Evolutionary conservation across 2,329 filamentous ascomycete genomes (phyloP).

Genomic region (Aureobasidium sp.): DNA sequence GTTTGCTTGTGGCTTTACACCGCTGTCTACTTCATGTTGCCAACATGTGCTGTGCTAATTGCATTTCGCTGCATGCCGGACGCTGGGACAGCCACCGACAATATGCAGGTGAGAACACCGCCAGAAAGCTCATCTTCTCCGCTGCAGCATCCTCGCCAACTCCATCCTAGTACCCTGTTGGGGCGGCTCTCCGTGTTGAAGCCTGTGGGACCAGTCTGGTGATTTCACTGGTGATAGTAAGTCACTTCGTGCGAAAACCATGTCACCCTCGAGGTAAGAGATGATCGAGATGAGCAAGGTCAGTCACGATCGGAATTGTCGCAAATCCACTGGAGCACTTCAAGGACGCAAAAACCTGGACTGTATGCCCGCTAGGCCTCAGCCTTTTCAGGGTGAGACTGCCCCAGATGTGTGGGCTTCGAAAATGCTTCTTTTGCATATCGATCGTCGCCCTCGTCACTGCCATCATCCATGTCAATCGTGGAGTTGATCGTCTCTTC

Average conservation of each 20-base stretch:
- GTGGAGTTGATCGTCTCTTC: neutral
- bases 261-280: neutral
- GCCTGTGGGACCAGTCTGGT: neutral
- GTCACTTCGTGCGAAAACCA: neutral
- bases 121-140: neutral
- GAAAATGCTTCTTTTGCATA: slow-evolving; percentile 7
- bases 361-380: neutral
- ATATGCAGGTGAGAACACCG: neutral
- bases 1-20: neutral
- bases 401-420: neutral
- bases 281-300: neutral
- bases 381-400: neutral
- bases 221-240: neutral
- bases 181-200: neutral
- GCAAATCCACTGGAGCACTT: neutral
- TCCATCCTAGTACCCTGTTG: neutral
- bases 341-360: neutral
- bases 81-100: neutral
- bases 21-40: neutral
- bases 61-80: neutral
- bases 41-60: neutral
- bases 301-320: neutral
- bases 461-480: neutral
- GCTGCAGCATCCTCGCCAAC: neutral
- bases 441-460: neutral